A percentile compares a stretch with the other conserved stretches of the same genome.
Evolutionary conservation across 805 yeast genomes (phyloP).

Genomic region (Kuraishia ogatae): DNA sequence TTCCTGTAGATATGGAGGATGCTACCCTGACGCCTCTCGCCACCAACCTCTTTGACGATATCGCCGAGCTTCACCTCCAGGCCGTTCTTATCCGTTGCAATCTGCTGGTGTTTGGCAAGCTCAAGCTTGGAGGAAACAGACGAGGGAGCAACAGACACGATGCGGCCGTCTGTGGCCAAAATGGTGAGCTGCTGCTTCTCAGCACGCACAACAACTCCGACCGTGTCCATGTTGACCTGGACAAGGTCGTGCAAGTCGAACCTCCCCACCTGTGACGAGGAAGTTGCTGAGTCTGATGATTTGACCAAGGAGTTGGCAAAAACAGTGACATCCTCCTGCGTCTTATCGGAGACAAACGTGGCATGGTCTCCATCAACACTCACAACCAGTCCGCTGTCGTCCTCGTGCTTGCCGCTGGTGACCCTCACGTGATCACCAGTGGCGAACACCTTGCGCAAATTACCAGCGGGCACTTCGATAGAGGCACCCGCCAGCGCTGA

Average conservation of each 20-base stretch:
- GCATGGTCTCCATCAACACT: constrained; percentile 77
- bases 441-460: constrained; percentile 75
- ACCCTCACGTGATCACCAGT: constrained; percentile 96
- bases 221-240: constrained; percentile 74
- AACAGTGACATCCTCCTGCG: constrained; percentile 81
- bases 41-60: constrained; percentile 76
- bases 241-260: constrained; percentile 87
- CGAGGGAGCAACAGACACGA: constrained; percentile 61
- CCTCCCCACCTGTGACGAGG: constrained; percentile 62
- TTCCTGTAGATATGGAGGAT: constrained; percentile 82
- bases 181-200: constrained; percentile 83
- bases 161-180: constrained; percentile 74
- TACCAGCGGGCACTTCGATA: constrained; percentile 68
- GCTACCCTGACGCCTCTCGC: constrained; percentile 83
- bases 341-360: constrained; percentile 81
- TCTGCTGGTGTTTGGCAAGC: constrained; percentile 56
- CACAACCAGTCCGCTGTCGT: constrained; percentile 93
- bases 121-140: constrained; percentile 75
- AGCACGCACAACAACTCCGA: constrained; percentile 84
- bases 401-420: constrained; percentile 81
- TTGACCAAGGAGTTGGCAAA: constrained; percentile 86
- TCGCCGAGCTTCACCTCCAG: constrained; percentile 84
- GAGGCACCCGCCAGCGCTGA: constrained; percentile 42
- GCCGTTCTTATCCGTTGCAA: constrained; percentile 83
- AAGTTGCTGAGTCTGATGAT: constrained; percentile 76